Evolutionary conservation across 1,284 basidiomycete species (phyloP), one percentile per base, ranked within the genome.

Genomic region (Tetrapyrgos nigripes): DNA sequence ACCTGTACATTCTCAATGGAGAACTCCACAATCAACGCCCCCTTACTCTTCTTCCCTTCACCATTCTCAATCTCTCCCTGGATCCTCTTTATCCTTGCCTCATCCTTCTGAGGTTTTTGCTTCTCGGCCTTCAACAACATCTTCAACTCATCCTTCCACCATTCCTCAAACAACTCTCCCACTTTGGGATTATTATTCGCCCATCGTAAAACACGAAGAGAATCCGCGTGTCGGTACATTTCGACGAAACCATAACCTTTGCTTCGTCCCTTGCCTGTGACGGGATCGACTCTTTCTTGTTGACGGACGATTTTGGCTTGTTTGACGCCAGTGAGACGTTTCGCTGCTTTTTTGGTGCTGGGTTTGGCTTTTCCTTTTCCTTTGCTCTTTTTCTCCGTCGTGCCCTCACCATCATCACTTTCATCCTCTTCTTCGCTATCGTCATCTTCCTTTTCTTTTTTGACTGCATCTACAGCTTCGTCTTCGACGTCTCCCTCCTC

Each of bases 201-300:
- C 93, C 94, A 99, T 23, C 97, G 84, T 33, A 99, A 75, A 1
- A 98, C 92, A 45, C 93, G 91, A 31, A 99, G 80, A 2, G 96
- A 95, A 69, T 98, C 94, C 10, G 89, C 86, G 71, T 98, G 97
- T 26, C 78, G 84, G 37, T 87, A 80, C 85, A 98, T 87, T 79
- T 99, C 97, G 43, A 99, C 71, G 79, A 99, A 99, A 14, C 97
- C 97, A 68, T 98, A 99, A 0, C 97, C 97, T 70, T 92, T 93
- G 65, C 91, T 93, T 56, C 91, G 84, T 2, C 94, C 94, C 64
- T 92, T 87, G 2, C 92, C 93, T 0, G 93, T 96, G 29, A 96
- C 73, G 0, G 92, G 82, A 71, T 99, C 97, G 53, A 97, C 81
- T 21, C 94, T 89, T 64, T 97, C 96, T 24, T 82, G 80, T 72